phyloP scores from a whole-genome alignment of 495 filamentous ascomycete species.

The Daldinia decipiens region DNA sequence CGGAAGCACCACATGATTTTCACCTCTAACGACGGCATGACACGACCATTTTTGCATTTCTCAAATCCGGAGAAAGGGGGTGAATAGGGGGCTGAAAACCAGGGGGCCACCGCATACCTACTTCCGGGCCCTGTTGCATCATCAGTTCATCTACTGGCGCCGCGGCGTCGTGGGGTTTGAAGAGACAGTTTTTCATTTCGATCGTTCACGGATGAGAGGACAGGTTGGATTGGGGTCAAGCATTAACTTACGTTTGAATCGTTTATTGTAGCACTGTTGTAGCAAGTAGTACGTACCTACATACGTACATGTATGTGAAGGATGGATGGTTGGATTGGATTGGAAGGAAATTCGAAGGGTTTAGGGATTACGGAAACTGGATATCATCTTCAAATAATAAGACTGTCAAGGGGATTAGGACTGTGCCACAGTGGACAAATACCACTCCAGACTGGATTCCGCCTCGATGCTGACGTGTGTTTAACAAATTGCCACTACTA shows the following conservation, averaged over 20 bases:
- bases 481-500: neutral
- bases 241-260: neutral
- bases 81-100: conserved; percentile 10
- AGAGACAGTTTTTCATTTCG: conserved; percentile 10
- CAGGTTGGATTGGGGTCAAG: neutral
- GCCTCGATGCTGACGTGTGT: conserved; percentile 1
- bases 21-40: conserved; percentile 39
- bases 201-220: conserved; percentile 15
- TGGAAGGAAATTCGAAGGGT: conserved; percentile 1
- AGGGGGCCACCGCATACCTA: neutral
- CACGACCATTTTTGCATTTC: conserved; percentile 15
- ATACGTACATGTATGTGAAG: conserved; percentile 20
- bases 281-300: conserved; percentile 11
- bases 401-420: conserved; percentile 17
- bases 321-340: conserved; percentile 5
- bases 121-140: conserved; percentile 25
- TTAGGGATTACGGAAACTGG: conserved; percentile 27
- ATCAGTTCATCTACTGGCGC: conserved; percentile 35
- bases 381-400: conserved; percentile 28
- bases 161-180: conserved; percentile 33
- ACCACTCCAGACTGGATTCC: neutral
- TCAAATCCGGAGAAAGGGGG: neutral
- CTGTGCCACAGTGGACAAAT: neutral
- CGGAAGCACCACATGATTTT: conserved; percentile 10
- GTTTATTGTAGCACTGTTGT: conserved; percentile 13